Percentiles rank a stretch among this genome's conserved stretches.
These are phyloP conservation scores for Euphorbia lathyris DNA, from an alignment of 345 rosid species.

Conservation along the genomic window DNA sequence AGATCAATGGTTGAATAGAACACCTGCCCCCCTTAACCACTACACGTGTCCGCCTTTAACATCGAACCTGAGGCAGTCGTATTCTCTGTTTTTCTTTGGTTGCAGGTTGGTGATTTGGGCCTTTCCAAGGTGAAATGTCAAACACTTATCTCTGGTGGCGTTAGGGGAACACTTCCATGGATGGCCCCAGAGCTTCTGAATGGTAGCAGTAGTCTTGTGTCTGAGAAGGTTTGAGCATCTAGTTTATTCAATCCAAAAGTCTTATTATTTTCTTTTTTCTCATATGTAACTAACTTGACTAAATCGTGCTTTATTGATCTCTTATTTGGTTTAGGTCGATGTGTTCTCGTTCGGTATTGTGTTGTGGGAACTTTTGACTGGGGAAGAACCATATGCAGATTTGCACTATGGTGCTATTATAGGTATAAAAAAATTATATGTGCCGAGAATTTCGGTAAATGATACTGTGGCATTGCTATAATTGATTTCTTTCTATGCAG, in stretches of 20 bases:
- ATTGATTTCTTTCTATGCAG: constrained; percentile 23
- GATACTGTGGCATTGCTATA: background rate
- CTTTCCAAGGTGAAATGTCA: constrained; percentile 64
- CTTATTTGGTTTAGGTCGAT: constrained; percentile 41
- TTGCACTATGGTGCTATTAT: constrained; percentile 72
- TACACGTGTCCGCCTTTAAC: background rate
- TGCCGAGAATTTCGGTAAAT: background rate
- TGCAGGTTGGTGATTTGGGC: constrained; percentile 63
- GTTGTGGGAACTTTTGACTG: constrained; percentile 68
- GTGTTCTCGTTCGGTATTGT: constrained; percentile 69
- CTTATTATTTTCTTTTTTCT: background rate
- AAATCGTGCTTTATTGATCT: background rate
- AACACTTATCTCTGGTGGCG: constrained; percentile 64
- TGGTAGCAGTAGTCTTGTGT: constrained; percentile 62
- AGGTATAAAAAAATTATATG: constrained; percentile 30
- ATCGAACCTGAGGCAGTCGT: background rate
- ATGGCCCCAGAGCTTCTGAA: constrained; percentile 68
- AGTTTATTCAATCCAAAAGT: background rate
- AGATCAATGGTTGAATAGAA: background rate
- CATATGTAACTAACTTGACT: background rate
- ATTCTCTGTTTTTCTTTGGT: constrained; percentile 15
- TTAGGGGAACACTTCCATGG: constrained; percentile 69
- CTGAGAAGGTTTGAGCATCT: constrained; percentile 44
- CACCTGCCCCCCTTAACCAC: no score
- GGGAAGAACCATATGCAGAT: constrained; percentile 68